Conservation (phyloP, 495 filamentous ascomycete genomes). For the Letharia lupina region DNA sequence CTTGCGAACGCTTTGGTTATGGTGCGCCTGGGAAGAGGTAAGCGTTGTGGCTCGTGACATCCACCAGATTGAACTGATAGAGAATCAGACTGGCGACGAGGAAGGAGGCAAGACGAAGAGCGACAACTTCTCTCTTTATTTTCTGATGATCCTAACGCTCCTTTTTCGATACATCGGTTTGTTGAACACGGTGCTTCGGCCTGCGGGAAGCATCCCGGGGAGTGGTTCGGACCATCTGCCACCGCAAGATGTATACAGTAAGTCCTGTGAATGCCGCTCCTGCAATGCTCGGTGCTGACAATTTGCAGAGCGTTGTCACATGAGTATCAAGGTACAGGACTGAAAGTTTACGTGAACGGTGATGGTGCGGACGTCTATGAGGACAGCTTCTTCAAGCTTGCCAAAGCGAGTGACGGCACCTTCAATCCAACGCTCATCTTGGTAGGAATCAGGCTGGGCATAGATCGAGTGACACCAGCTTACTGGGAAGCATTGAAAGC, state of each 20-base stretch:
- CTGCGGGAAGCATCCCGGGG: conserved; percentile 89
- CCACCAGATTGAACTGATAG: conserved; percentile 25
- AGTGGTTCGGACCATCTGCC: conserved; percentile 99
- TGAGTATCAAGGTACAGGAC: conserved; percentile 42
- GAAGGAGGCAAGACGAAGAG: conserved; percentile 52
- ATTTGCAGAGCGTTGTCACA: conserved; percentile 59
- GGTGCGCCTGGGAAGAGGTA: conserved; percentile 72
- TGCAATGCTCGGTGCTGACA: conserved; percentile 25
- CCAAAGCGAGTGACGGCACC: conserved; percentile 49
- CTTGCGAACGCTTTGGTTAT: conserved; percentile 75
- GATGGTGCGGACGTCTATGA: conserved; percentile 90
- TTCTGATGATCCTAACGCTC: conserved; percentile 75
- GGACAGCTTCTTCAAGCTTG: conserved; percentile 70
- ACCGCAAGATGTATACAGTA: conserved; percentile 94
- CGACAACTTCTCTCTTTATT: conserved; percentile 70
- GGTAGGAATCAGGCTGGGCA: conserved; percentile 79
- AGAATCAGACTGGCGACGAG: conserved; percentile 67
- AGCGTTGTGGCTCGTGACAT: conserved; percentile 7
- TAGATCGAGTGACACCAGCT: conserved; percentile 84
- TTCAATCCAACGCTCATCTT: conserved; percentile 85
- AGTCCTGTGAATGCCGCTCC: conserved; percentile 28
- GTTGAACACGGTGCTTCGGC: conserved; percentile 78
- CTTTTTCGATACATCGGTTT: conserved; percentile 93
- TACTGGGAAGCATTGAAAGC: conserved; percentile 86
- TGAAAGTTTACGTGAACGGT: conserved; percentile 81